Conservation (phyloP, 352 stramenopile species). For the Phytophthora sojae region DNA sequence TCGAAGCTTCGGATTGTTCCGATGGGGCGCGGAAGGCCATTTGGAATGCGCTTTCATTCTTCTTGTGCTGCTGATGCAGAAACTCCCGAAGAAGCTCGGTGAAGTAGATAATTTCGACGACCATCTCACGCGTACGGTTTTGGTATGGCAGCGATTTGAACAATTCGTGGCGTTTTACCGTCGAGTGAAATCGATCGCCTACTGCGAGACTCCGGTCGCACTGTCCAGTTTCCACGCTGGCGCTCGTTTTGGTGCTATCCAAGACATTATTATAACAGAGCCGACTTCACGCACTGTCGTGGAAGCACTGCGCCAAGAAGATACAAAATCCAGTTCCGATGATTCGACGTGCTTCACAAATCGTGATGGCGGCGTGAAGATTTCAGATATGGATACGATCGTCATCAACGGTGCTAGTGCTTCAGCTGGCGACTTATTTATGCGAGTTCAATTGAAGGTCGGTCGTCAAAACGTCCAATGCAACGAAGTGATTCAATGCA, state of each 20-base stretch:
- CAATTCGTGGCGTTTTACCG: conserved; percentile 17
- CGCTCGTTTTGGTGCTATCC: conserved; percentile 3
- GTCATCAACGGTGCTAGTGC: conserved; percentile 2
- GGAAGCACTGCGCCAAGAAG: conserved; percentile 3
- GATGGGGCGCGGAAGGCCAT: background rate
- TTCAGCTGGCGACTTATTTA: conserved; percentile 6
- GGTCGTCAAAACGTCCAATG: conserved; percentile 5
- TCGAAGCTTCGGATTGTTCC: conserved; percentile 18
- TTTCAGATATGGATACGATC: conserved; percentile 10
- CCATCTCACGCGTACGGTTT: conserved; percentile 1
- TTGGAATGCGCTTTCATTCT: conserved; percentile 24
- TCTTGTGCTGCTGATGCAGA: conserved; percentile 11
- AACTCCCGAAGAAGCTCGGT: background rate
- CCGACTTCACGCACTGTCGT: background rate
- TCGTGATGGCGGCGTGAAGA: background rate
- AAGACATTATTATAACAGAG: background rate
- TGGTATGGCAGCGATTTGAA: conserved; percentile 15
- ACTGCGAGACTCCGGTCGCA: background rate
- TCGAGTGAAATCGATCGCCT: conserved; percentile 18
- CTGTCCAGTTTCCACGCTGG: conserved; percentile 12
- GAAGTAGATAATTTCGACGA: conserved; percentile 5
- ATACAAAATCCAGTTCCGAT: conserved; percentile 1
- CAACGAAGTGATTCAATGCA: conserved; percentile 22
- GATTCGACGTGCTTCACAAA: background rate
- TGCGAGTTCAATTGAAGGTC: conserved; percentile 6